Base-by-base conservation (phyloP, 805 yeast species). In the Monosporozyma aerobia region DNA sequence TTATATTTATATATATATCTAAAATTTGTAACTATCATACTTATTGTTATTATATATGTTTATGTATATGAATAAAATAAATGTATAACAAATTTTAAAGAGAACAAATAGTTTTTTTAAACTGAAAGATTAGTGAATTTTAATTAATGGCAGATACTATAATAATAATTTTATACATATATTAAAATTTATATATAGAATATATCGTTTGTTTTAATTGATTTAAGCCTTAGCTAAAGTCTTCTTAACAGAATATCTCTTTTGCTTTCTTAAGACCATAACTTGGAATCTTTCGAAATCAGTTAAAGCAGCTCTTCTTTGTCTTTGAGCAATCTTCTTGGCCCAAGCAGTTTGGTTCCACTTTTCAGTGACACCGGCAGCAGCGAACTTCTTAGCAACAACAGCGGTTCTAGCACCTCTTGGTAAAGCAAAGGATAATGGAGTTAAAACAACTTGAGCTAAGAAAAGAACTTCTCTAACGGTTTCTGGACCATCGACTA, bases 261-360 rank as follows among this genome's bases (percentile, higher is more conserved):
- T 89, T 83, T 95, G 97, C 85, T 92, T 94, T 87, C 87, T 94
- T 76, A 90, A 83, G 69, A 90, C 95, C 76, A 87, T 74, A 68
- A 92, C 99, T 83, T 92, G 97, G 97, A 94, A 94, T 85, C 99
- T 90, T 82, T 94, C 97, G 71, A 94, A 94, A 79, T 94, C 99
- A 67, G 92, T 73, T 76, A 95, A 86, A 73, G 84, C 79, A 70
- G 95, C 77, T 83, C 99, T 88, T 77, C 84, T 88, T 77, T 86
- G 84, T 78, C 88, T 89, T 77, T 87, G 85, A 73, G 95, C 97
- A 70, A 94, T 85, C 82, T 90, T 90, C 87, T 92, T 87, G 72
- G 99, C 97, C 97, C 97, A 90, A 53, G 96, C 74, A 62, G 98
- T 79, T 68, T 85, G 79, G 65, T 86, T 82, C 98, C 98, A 94